Evolutionary conservation across 768 basidiomycete genomes (phyloP).

Genomic region (Hydnomerulius pinastri): DNA sequence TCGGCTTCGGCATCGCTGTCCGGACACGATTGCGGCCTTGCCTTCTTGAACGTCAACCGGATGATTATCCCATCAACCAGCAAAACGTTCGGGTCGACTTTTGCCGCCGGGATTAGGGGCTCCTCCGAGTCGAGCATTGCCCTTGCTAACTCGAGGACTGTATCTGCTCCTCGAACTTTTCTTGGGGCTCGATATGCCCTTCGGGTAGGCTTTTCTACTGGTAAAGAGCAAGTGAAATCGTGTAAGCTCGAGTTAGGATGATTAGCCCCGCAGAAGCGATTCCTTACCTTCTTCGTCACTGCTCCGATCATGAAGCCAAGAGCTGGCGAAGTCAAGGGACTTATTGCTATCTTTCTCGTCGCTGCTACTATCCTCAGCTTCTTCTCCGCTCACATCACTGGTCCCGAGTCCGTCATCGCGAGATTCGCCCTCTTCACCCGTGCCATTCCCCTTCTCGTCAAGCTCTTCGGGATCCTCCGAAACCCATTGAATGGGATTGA

Average conservation of each 20-base stretch:
- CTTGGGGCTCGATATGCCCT: neutral
- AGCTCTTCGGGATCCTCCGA: neutral
- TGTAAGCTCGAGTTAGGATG: neutral
- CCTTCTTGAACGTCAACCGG: neutral
- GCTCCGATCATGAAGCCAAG: neutral
- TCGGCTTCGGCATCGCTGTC: neutral
- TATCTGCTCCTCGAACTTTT: neutral
- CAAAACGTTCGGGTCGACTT: neutral
- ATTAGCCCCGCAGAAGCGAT: neutral
- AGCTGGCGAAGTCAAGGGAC: neutral
- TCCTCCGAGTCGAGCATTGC: neutral
- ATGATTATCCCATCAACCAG: neutral
- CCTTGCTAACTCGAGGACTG: neutral
- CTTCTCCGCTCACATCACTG: neutral
- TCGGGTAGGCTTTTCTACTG: neutral
- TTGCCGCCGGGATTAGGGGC: neutral
- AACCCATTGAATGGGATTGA: slow-evolving; percentile 2
- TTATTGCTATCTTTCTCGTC: neutral
- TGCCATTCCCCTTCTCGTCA: neutral
- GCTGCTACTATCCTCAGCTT: neutral
- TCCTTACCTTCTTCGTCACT: neutral
- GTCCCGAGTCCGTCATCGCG: neutral
- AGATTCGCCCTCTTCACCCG: neutral
- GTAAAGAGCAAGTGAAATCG: neutral
- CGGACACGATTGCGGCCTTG: neutral